These are phyloP conservation scores for Penicillium hesseltinei DNA, from an alignment of 2,329 filamentous ascomycete species.

Conservation along the genomic window DNA sequence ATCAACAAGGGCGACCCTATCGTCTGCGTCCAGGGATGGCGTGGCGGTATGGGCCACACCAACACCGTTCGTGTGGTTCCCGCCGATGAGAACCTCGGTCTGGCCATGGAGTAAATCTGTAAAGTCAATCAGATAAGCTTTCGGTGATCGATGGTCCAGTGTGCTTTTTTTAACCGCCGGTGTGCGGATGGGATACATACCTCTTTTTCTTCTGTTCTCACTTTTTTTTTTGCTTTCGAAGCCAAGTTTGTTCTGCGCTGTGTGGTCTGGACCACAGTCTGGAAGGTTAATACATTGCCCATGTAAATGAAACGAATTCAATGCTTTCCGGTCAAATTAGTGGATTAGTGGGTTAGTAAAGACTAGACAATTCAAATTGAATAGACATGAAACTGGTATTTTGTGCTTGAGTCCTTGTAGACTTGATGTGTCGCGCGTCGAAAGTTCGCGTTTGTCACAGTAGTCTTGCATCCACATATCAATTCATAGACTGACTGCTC, in stretches of 20 bases:
- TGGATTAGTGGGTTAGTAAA: background rate
- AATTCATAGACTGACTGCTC: background rate
- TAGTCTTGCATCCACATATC: background rate
- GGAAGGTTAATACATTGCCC: slow-evolving; percentile 31
- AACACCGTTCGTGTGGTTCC: slow-evolving; percentile 59
- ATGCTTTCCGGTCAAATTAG: background rate
- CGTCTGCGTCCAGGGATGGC: slow-evolving; percentile 67
- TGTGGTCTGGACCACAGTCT: slow-evolving; percentile 25
- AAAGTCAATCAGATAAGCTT: slow-evolving; percentile 7
- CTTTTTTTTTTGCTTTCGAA: slow-evolving; percentile 11
- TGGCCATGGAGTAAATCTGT: slow-evolving; percentile 33
- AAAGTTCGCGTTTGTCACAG: background rate
- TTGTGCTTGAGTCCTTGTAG: background rate
- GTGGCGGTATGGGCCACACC: slow-evolving; percentile 66
- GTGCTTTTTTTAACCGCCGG: slow-evolving; percentile 18
- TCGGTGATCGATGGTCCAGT: slow-evolving; percentile 8
- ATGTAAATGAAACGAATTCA: slow-evolving; percentile 32
- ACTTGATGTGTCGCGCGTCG: background rate
- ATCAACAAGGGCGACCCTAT: slow-evolving; percentile 73
- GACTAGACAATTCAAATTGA: background rate
- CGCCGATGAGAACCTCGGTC: slow-evolving; percentile 47
- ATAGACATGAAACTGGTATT: slow-evolving; percentile 5
- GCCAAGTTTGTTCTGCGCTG: slow-evolving; percentile 19
- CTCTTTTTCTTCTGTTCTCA: slow-evolving; percentile 14
- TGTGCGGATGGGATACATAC: slow-evolving; percentile 27